Evolutionary conservation across 2,329 filamentous ascomycete genomes (phyloP), one percentile per base, ranked within the genome.

Genomic region (Fusarium tupiense): DNA sequence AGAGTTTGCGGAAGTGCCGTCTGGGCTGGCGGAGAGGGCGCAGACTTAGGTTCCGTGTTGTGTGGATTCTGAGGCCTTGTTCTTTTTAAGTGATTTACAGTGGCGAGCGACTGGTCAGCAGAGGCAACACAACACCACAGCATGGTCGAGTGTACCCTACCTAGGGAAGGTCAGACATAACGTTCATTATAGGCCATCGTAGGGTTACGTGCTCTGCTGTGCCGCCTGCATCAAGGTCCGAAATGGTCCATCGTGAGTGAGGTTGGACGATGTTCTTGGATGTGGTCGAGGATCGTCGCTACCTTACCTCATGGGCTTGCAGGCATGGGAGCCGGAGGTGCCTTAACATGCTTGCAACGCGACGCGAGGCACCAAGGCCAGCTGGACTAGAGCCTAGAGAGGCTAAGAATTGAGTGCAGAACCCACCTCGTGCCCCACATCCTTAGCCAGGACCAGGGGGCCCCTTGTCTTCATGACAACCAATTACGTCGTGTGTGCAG

Each of bases 341-440:
- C 41, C 31, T 24, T 19, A 29, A 47, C 64, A 59, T 72, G 69
- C 64, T 75, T 69, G 64, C 57, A 71, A 66, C 67, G 54, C 64
- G 53, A 75, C 64, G 62, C 72, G 72, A 74, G 69, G 64, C 72
- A 75, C 72, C 68, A 70, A 75, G 69, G 64, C 72, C 72, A 70
- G 47, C 61, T 61, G 56, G 68, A 56, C 44, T 56, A 71, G 43
- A 61, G 68, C 50, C 58, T 50, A 71, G 47, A 63, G 53, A 61
- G 64, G 59, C 49, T 53, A 71, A 29, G 33, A 22, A 37, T 54
- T 54, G 24, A 61, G 57, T 57, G 53, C 49, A 60, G 52, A 56
- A 38, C 22, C 64, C 72, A 64, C 64, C 35, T 49, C 22, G 14
- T 56, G 63, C 62, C 49, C 71, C 71, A 74, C 43, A 47, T 40